Evolutionary conservation across 2,329 filamentous ascomycete genomes (phyloP), one percentile per base, ranked within the genome.

Genomic region (Colletotrichum sp.): DNA sequence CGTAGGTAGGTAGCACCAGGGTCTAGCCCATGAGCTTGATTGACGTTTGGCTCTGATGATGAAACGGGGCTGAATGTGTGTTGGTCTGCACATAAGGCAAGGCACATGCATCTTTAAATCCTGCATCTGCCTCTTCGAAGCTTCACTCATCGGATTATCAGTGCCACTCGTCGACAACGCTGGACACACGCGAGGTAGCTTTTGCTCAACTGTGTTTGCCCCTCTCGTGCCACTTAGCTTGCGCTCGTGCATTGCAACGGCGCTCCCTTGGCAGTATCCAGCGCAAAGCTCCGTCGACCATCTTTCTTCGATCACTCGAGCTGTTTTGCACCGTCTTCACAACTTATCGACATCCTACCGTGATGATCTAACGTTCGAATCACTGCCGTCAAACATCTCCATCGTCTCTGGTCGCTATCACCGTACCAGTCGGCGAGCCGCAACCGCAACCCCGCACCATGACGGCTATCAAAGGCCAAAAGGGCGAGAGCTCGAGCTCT

Each of bases 41-140:
- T 69, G 71, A 76, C 30, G 34, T 68, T 68, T 59, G 63, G 49
- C 64, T 76, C 70, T 21, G 71, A 73, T 74, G 65, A 74, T 74
- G 74, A 69, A 74, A 74, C 74, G 57, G 70, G 74, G 49, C 64
- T 73, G 52, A 34, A 72, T 26, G n/a, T 18, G 21, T 15, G 24
- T 59, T 55, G 59, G 21, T 21, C 68, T 71, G 44, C 68, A 49
- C 44, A 52, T 21, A 52, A 52, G 44, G 44, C 44, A 21, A 52
- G n/a, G 44, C 59, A 71, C 68, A 71, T 32, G 64, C 69, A 28
- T 26, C 32, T 64, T 24, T 32, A 57, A 44, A 68, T 57, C 63
- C 12, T 68, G 28, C 64, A 21, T 59, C 57, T 36, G 9, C 8
- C 8, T 62, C 30, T 8, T 10, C 34, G 8, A 24, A 30, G 28